Base-by-base conservation (phyloP, 116 monocot genomes). In the Papilionanthe hybrid region DNA sequence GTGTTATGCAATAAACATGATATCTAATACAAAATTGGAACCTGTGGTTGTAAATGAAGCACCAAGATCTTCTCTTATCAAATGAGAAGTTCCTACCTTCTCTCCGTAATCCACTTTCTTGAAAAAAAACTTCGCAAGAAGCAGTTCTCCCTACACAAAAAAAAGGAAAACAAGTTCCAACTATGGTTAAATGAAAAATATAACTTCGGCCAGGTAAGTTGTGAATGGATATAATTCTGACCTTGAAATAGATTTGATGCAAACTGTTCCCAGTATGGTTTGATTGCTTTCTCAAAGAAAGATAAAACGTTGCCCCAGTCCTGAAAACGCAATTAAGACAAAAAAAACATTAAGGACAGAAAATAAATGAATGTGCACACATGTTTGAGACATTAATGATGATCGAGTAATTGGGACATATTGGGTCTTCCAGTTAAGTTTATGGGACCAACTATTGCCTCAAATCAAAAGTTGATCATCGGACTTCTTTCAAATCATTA, bases 271-370 rank as follows among this genome's bases (percentile, higher is more conserved):
- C 96, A 93, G 66, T 85, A 85, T n/a, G 82, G 79, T 57, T 15
- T 83, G 50, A 98, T 79, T 28, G 87, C 83, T 82, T 86, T 81
- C 79, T 92, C 84, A 83, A 98, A 79, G 83, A 94, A 94, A 73
- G 84, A 75, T 73, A 98, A 85, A 42, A 94, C 56, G 58, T 58
- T 28, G 75, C 72, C 42, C 92, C 91, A 98, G 41, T 98, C 92
- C 97, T 95, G 71, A 9, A 82, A 47, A 67, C 74, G 28, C 56
- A 50, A 85, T 17, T 22, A 69, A 29, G 37, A 32, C 11, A 69
- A 32, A 69, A 29, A 32, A 69, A 37, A 69, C 29, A 69, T 69
- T 5, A 69, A 69, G 5, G 5, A 32, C 32, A 29, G 12, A 30
- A 69, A 32, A 8, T 22, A 9, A 65, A 65, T 25, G 9, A 10